Evolutionary conservation across 768 basidiomycete genomes (phyloP), one percentile per base, ranked within the genome.

Genomic region (Mycena rosella): DNA sequence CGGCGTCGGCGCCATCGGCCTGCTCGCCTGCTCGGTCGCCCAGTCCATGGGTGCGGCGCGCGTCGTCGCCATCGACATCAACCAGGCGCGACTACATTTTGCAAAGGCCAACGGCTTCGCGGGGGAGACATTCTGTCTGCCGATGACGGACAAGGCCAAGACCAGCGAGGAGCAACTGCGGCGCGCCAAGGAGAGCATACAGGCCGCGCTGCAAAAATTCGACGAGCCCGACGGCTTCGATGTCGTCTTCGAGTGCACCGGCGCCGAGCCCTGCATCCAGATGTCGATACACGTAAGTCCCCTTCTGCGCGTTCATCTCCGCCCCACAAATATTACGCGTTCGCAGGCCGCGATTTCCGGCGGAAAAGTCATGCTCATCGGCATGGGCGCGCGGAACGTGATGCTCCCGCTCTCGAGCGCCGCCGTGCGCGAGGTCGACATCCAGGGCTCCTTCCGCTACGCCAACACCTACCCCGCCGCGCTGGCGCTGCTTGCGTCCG

Each of bases 201-300:
- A 81, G 45, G 74, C 78, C 10, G 85, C 87, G 8, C 82, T 95
- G 63, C 74, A 81, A 54, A 78, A 83, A 59, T 93, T 94, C 74
- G 82, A 79, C 66, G 80, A 85, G 66, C 83, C 83, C 26, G 90
- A 94, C 29, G 97, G 97, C 32, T 97, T 95, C 80, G 96, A 98
- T 78, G 84, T 94, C 75, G 91, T 98, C 54, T 94, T 96, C 74
- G 96, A 99, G 79, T 99, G 96, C 80, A 96, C 96, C 15, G 96
- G 96, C 68, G 95, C 95, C 2, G 96, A 97, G 78, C 85, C 89
- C 38, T 95, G 93, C 75, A 95, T 97, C 75, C 95, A 97, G 77
- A 91, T 94, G 89, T 91, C 93, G 56, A 86, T 96, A 68, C 89
- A 93, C 81, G 95, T 96, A 82, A 85, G 95, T 86, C 47, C 60